Base-by-base conservation (phyloP, 169 alveolate species). In the Plasmodium ovale region DNA sequence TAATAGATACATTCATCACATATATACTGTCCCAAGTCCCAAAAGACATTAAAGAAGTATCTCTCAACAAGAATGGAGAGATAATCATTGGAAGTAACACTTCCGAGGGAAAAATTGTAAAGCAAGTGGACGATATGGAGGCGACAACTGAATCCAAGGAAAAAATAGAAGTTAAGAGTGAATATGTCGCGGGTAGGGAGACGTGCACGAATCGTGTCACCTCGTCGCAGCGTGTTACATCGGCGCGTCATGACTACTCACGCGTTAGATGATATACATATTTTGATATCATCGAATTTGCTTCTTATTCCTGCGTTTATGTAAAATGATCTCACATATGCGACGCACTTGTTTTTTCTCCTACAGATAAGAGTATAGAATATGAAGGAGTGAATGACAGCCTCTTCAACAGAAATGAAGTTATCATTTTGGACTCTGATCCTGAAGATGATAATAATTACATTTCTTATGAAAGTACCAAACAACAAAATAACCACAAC, bases 1-100 rank as follows among this genome's bases (percentile, higher is more conserved):
- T 94, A n/a, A 88, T 96, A 0, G 98, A 96, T 58, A 93, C 93
- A 58, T 96, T 92, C 65, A 96, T 96, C 27, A 92, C 92, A 60
- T 82, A 85, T 29, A 68, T 96, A 23, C 58, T 96, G 25, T 47
- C 79, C 3, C 87, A 94, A 69, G 74, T 88, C 0, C 94, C 96
- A 16, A 69, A 49, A 53, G 88, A 84, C 35, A 89, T 69, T 25
- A 87, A 92, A 10, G 88, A 94, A 33, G 88, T 94, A 10, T 93
- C 92, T 21, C 31, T 94, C 29, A 85, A 62, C 19, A 85, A 69
- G 69, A 58, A n/a, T 39, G 91, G 77, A 1, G 91, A 85, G 58
- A 77, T 77, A 2, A 77, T 77, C 44, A 60, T 77, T 31, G 62
- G 62, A 29, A 62, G 62, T 4, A 77, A 47, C 25, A 19, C 3